Base-by-base conservation (phyloP, 1,284 basidiomycete genomes). In the Ustilago crameri region DNA sequence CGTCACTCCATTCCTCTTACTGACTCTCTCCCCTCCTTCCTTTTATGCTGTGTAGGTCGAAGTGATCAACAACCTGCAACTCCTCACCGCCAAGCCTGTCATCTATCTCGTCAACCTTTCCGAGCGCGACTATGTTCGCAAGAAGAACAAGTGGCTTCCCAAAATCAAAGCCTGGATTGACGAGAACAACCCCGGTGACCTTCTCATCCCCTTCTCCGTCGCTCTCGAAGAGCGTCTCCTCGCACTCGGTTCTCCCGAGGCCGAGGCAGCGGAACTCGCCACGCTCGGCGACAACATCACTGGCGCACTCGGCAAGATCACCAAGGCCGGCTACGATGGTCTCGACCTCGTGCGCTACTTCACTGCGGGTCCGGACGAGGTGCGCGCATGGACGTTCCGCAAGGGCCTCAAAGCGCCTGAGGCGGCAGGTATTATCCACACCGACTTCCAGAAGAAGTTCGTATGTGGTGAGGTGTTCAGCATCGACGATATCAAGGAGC, bases 131-230 rank as follows among this genome's bases (percentile, higher is more conserved):
- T 99, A 93, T 82, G 86, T 93, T 61, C 90, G 96, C 67, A 97
- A 96, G 86, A 98, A 98, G 90, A 98, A 98, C 88, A 98, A 98
- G 87, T 98, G 95, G 94, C 86, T 98, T 26, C 88, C 95, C 23
- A 97, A 97, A 86, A 98, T 98, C 88, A 97, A 98, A 85, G 91
- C 87, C 24, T 99, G 96, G 95, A 97, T 99, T 81, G 95, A 98
- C 86, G 88, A 90, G 82, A 89, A 98, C 87, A 98, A 98, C 86
- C 90, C 95, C 1, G 96, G 96, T 62, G 96, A 99, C 82, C 88
- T 89, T 23, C 88, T 99, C 73, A 97, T 99, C 78, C 96, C 96
- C 12, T 98, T 98, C 87, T 96, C 93, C 22, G 96, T 98, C 51
- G 89, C 95, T 1, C 87, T 98, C 50, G 96, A 99, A 84, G 94